Percentiles rank a stretch among this genome's conserved stretches.
Conservation (phyloP, 2,329 filamentous ascomycete species). For the Stemphylium beticola region DNA sequence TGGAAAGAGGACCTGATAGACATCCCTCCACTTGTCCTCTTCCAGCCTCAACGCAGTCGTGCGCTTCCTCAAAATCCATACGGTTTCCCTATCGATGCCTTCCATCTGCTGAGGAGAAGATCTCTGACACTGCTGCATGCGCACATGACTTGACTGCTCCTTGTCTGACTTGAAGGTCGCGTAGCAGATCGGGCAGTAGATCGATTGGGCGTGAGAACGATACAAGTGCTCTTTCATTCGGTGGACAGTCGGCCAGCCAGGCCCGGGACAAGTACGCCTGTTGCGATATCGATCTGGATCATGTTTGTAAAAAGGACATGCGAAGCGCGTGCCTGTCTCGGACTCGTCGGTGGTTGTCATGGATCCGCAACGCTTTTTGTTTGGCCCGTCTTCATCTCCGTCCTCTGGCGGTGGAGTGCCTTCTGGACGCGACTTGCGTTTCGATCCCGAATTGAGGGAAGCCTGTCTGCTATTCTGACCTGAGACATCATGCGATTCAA, state of each 20-base stretch:
- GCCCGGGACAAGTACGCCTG: constrained; percentile 46
- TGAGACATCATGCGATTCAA: not conserved
- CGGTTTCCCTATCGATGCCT: constrained; percentile 48
- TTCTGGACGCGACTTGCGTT: constrained; percentile 33
- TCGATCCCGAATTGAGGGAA: constrained; percentile 23
- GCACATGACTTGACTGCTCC: constrained; percentile 43
- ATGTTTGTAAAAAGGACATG: constrained; percentile 53
- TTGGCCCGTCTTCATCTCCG: constrained; percentile 30
- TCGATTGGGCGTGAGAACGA: constrained; percentile 47
- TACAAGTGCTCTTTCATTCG: constrained; percentile 54
- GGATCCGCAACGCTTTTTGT: constrained; percentile 37
- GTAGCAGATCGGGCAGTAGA: constrained; percentile 50
- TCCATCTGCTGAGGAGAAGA: constrained; percentile 37
- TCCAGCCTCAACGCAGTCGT: constrained; percentile 40
- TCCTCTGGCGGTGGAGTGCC: constrained; percentile 27
- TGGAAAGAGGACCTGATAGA: constrained; percentile 50
- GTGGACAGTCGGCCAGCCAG: constrained; percentile 50
- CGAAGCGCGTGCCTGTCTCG: constrained; percentile 37
- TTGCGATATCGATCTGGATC: constrained; percentile 47
- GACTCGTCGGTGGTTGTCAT: constrained; percentile 33
- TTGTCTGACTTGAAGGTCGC: constrained; percentile 43
- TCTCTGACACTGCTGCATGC: constrained; percentile 32
- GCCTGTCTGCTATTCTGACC: constrained; percentile 20
- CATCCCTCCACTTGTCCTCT: constrained; percentile 49
- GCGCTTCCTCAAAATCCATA: constrained; percentile 46